A percentile compares a stretch with the other conserved stretches of the same genome.
These are phyloP conservation scores for Berberis thunbergii DNA, from an alignment of 164 flowering plant species.

Conservation along the genomic window DNA sequence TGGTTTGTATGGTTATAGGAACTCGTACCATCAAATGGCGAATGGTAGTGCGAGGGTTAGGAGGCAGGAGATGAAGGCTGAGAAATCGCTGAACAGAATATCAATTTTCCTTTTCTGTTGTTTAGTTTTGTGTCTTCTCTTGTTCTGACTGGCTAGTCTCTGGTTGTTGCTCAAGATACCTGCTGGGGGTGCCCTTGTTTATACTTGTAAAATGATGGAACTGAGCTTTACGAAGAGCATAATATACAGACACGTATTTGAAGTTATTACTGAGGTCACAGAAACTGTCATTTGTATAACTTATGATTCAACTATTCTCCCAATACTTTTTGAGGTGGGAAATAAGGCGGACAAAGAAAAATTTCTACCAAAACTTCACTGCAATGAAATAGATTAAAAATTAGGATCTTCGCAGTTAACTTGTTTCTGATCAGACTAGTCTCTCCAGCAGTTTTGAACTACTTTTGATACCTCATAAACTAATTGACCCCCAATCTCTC, in stretches of 20 bases:
- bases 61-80: constrained; percentile 30
- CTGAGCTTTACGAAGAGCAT: neutral
- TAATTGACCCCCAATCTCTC: too few relatives aligned
- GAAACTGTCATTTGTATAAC: neutral
- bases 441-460: too few relatives aligned
- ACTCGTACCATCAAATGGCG: constrained; percentile 19
- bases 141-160: constrained; percentile 16
- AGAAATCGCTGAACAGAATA: constrained; percentile 29
- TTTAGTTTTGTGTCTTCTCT: constrained; percentile 29
- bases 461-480: too few relatives aligned
- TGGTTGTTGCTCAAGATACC: neutral
- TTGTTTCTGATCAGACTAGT: too few relatives aligned
- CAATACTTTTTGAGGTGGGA: too few relatives aligned
- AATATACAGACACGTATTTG: neutral
- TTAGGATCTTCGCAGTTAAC: too few relatives aligned
- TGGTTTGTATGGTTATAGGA: constrained; percentile 23
- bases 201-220: neutral
- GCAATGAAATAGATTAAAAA: too few relatives aligned
- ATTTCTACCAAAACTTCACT: too few relatives aligned
- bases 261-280: neutral
- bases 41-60: constrained; percentile 18
- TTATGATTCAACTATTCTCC: too few relatives aligned
- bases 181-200: neutral
- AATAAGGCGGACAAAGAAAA: too few relatives aligned
- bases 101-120: constrained; percentile 36